A percentile compares a stretch with the other conserved stretches of the same genome.
Conservation (phyloP, 1,284 basidiomycete genomes). For the Gomphus bonarii region DNA sequence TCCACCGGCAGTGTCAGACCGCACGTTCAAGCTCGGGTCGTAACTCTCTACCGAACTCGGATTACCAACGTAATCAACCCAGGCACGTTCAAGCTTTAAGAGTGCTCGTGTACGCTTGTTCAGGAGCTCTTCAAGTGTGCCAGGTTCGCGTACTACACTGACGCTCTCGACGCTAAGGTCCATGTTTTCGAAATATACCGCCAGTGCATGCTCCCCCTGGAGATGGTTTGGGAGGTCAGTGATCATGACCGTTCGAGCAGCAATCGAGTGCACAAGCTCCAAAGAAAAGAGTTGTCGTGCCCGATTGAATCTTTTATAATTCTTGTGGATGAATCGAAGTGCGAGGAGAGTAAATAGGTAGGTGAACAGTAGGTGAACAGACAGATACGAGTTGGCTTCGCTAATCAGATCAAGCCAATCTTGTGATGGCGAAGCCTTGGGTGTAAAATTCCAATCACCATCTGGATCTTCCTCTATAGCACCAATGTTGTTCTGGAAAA, state of each 20-base stretch:
- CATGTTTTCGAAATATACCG: slow-evolving; percentile 90
- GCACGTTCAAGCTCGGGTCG: slow-evolving; percentile 49
- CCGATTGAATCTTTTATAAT: slow-evolving; percentile 86
- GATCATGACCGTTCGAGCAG: slow-evolving; percentile 87
- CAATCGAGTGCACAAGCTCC: slow-evolving; percentile 88
- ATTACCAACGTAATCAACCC: slow-evolving; percentile 89
- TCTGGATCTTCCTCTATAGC: slow-evolving; percentile 47
- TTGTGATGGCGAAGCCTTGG: slow-evolving; percentile 24
- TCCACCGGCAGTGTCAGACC: slow-evolving; percentile 25
- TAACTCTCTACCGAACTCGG: slow-evolving; percentile 72
- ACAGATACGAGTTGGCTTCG: slow-evolving; percentile 78
- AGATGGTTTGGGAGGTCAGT: slow-evolving; percentile 77
- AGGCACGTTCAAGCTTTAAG: slow-evolving; percentile 69
- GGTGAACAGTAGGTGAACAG: slow-evolving; percentile 85
- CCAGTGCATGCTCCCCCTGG: slow-evolving; percentile 74
- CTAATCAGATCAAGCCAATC: slow-evolving; percentile 81
- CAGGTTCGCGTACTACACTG: slow-evolving; percentile 79
- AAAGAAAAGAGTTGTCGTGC: slow-evolving; percentile 89
- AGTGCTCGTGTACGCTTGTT: slow-evolving; percentile 73
- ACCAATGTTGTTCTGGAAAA: slow-evolving; percentile 58
- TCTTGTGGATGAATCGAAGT: slow-evolving; percentile 78
- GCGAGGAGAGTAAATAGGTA: slow-evolving; percentile 86
- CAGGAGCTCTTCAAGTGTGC: slow-evolving; percentile 61
- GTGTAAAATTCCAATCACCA: slow-evolving; percentile 20
- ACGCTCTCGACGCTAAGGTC: slow-evolving; percentile 79